Conservation (phyloP, 176 grass and related monocot genomes). For the Oryza australiensis region DNA sequence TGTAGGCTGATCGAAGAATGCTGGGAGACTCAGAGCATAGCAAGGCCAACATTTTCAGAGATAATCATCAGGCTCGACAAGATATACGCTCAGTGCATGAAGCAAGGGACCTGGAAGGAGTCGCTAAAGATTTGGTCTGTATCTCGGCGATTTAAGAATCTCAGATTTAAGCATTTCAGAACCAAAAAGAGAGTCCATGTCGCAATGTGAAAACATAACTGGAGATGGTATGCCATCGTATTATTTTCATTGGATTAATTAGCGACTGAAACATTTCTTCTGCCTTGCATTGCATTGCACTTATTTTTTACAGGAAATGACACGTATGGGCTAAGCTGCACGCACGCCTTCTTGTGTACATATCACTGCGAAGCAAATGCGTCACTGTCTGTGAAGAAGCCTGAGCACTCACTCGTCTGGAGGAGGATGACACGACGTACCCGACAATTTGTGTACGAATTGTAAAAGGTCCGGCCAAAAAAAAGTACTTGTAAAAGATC, state of each 20-base stretch:
- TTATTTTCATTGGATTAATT: neutral
- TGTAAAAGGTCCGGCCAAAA: conserved; percentile 17
- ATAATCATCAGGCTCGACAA: conserved; percentile 89
- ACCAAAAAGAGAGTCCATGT: conserved; percentile 24
- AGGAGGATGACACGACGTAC: conserved; percentile 29
- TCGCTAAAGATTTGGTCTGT: conserved; percentile 89
- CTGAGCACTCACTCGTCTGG: neutral
- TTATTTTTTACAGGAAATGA: conserved; percentile 58
- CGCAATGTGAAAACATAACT: conserved; percentile 13
- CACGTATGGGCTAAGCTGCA: neutral
- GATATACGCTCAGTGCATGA: conserved; percentile 64
- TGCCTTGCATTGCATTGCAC: neutral
- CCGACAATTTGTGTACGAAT: neutral
- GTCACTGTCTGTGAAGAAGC: neutral
- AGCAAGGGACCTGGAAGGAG: conserved; percentile 82
- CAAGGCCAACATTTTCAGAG: conserved; percentile 87
- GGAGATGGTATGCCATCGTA: neutral
- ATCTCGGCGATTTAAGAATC: conserved; percentile 24
- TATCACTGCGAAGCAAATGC: neutral
- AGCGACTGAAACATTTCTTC: conserved; percentile 40
- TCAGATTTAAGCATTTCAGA: conserved; percentile 25
- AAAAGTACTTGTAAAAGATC: neutral
- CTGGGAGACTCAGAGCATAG: conserved; percentile 56
- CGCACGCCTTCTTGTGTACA: conserved; percentile 25
- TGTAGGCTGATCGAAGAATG: conserved; percentile 94